Evolutionary conservation across 73 alveolate genomes (phyloP).

Genomic region (Loxodes magnus): DNA sequence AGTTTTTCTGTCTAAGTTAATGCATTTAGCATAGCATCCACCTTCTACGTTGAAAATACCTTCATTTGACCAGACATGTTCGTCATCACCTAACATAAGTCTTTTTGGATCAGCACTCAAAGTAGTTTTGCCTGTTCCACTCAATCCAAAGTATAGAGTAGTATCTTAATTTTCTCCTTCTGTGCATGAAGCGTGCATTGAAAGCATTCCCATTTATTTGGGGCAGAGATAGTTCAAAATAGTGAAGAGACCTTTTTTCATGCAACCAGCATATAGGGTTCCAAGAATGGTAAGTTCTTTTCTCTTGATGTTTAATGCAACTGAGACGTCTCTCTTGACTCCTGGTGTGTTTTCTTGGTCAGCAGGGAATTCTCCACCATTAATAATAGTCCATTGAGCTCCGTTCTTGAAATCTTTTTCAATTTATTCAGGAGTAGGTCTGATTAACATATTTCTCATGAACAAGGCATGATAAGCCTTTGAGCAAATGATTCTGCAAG

Average conservation of each 20-base stretch:
- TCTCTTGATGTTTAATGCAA: constrained; percentile 56
- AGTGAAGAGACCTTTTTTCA: constrained; percentile 90
- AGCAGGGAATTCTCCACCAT: constrained; percentile 89
- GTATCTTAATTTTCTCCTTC: constrained; percentile 79
- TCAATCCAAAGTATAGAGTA: constrained; percentile 83
- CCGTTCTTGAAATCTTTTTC: constrained; percentile 29
- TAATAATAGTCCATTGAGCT: no score
- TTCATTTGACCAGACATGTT: constrained; percentile 88
- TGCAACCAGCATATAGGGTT: constrained; percentile 92
- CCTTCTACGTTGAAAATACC: constrained; percentile 96
- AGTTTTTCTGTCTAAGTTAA: constrained; percentile 51
- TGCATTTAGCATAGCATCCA: constrained; percentile 92
- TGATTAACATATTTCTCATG: constrained; percentile 91
- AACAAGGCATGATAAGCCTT: constrained; percentile 92
- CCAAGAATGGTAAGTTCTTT: constrained; percentile 82
- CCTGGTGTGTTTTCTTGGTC: constrained; percentile 60
- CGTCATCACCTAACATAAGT: constrained; percentile 91
- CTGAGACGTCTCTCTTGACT: constrained; percentile 79
- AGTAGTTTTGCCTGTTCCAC: constrained; percentile 96
- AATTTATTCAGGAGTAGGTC: constrained; percentile 62
- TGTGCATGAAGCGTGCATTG: constrained; percentile 87
- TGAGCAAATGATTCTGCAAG: constrained; percentile 33
- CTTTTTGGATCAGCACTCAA: constrained; percentile 86
- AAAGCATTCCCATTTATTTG: constrained; percentile 52
- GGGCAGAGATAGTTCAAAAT: constrained; percentile 89